Conservation (phyloP, 768 basidiomycete genomes). For the Tulasnella sp. region DNA sequence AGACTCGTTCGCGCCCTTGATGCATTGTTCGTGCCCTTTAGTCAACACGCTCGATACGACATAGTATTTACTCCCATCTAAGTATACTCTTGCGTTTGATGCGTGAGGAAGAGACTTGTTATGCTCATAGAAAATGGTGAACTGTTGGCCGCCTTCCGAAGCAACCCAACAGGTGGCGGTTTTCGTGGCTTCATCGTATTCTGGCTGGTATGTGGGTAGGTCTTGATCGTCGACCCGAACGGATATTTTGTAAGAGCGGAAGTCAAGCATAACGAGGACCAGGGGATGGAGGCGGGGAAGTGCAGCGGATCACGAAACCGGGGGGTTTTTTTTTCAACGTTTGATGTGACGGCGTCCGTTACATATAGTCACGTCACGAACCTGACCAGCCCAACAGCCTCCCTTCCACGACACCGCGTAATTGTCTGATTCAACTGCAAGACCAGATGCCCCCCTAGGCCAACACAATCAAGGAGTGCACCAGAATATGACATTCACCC, state of each 20-base stretch:
- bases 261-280: neutral
- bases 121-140: neutral
- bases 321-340: neutral
- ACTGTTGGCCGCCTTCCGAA: neutral
- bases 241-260: neutral
- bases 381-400: no score
- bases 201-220: neutral
- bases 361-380: no score
- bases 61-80: neutral
- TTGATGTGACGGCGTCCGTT: no score
- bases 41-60: neutral
- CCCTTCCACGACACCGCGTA: no score
- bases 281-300: neutral
- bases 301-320: neutral
- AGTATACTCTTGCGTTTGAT: neutral
- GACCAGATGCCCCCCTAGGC: no score
- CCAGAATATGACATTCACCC: no score
- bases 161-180: slow-evolving; percentile 26
- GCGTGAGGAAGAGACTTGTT: neutral
- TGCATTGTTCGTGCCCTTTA: neutral
- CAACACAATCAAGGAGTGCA: no score
- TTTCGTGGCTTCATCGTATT: slow-evolving; percentile 8
- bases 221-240: neutral
- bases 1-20: neutral
- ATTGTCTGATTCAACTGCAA: no score